Percentiles rank a stretch among this genome's conserved stretches.
These are phyloP conservation scores for Puccinia triticina DNA, from an alignment of 1,284 basidiomycete species.

Conservation along the genomic window DNA sequence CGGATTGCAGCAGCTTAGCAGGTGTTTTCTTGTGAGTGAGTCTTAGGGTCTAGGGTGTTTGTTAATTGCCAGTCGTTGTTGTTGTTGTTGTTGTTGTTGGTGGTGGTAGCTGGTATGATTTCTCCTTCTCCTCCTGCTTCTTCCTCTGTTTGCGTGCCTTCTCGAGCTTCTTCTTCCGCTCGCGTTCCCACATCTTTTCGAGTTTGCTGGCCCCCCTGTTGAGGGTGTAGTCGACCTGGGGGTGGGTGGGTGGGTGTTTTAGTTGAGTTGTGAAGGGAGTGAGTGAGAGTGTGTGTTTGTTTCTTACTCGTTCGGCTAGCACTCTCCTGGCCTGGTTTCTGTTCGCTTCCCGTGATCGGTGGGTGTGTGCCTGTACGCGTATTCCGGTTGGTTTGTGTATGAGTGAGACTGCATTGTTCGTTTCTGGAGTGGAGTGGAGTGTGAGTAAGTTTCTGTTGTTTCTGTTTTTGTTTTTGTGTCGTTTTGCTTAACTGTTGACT, in stretches of 20 bases:
- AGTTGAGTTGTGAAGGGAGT: neutral
- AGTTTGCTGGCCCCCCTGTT: neutral
- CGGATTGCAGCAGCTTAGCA: too few species aligned
- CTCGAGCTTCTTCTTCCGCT: constrained; percentile 8
- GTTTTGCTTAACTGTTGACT: constrained; percentile 58
- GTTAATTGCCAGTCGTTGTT: too few species aligned
- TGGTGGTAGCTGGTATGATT: neutral
- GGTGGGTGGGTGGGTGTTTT: neutral
- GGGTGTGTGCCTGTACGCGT: constrained; percentile 46
- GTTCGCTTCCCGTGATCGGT: constrained; percentile 37
- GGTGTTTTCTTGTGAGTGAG: too few species aligned
- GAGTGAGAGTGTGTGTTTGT: too few species aligned
- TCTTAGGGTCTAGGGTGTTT: too few species aligned
- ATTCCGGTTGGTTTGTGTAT: constrained; percentile 50
- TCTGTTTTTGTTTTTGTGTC: constrained; percentile 35
- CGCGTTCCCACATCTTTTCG: constrained; percentile 20
- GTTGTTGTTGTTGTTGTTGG: neutral
- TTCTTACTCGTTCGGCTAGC: constrained; percentile 31
- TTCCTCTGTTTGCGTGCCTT: constrained; percentile 12
- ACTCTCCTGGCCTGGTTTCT: constrained; percentile 46
- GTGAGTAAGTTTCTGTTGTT: neutral
- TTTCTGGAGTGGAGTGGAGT: constrained; percentile 27
- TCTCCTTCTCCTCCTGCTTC: neutral
- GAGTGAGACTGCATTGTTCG: constrained; percentile 47
- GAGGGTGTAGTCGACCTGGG: neutral